phyloP scores from a whole-genome alignment of 2,329 filamentous ascomycete species.

The Cordyceps militaris region DNA sequence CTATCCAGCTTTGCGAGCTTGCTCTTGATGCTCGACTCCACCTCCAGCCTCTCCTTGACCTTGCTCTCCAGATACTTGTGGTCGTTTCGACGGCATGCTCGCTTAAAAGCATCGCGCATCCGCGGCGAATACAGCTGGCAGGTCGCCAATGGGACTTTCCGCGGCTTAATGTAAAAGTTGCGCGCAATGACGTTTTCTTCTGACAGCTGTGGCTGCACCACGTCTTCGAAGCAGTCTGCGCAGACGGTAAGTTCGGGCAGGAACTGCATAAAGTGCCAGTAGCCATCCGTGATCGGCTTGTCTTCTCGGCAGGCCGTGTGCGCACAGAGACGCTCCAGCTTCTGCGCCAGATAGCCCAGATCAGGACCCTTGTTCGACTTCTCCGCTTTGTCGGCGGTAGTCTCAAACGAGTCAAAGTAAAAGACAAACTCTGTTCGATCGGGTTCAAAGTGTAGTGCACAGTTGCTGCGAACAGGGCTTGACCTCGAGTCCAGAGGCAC shows the following conservation, averaged over 20 bases:
- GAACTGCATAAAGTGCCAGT: conserved; percentile 72
- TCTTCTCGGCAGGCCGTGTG: conserved; percentile 60
- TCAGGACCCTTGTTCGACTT: conserved; percentile 43
- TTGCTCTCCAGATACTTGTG: conserved; percentile 53
- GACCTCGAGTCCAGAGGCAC: conserved; percentile 40
- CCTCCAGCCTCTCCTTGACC: conserved; percentile 50
- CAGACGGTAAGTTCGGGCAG: conserved; percentile 78
- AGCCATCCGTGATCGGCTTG: conserved; percentile 50
- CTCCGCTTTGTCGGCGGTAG: conserved; percentile 44
- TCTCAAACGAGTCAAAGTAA: conserved; percentile 56
- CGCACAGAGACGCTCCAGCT: conserved; percentile 51
- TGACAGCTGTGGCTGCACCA: conserved; percentile 62
- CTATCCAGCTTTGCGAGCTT: conserved; percentile 40
- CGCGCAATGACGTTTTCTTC: conserved; percentile 49
- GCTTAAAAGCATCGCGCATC: conserved; percentile 68
- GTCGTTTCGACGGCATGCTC: conserved; percentile 61
- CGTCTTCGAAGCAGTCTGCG: conserved; percentile 75
- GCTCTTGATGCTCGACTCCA: conserved; percentile 53
- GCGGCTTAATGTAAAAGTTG: conserved; percentile 57
- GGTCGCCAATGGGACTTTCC: conserved; percentile 45
- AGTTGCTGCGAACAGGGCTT: conserved; percentile 47
- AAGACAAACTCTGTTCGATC: conserved; percentile 48
- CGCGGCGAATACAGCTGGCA: conserved; percentile 77
- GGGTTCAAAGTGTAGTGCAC: conserved; percentile 57
- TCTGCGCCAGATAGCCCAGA: conserved; percentile 54